A percentile compares a stretch with the other conserved stretches of the same genome.
These are phyloP conservation scores for Xylogone sp. DNA, from an alignment of 2,329 filamentous ascomycete genomes.

Conservation along the genomic window DNA sequence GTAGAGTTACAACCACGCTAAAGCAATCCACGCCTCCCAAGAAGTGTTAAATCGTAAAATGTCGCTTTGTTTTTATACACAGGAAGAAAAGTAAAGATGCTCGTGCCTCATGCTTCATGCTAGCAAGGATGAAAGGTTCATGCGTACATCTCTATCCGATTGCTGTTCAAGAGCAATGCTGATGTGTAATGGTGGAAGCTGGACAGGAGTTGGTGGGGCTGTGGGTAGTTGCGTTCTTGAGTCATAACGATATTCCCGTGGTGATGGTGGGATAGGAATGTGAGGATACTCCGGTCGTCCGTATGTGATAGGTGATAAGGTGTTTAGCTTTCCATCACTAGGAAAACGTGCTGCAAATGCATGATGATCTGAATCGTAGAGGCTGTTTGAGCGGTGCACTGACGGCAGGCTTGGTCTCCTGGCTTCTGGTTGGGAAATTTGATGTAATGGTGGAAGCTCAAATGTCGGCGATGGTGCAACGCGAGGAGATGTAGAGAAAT, in stretches of 20 bases:
- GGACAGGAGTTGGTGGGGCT: constrained; percentile 25
- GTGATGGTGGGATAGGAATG: constrained; percentile 6
- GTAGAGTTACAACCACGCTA: neutral
- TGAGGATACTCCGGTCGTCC: constrained; percentile 9
- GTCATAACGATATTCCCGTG: constrained; percentile 17
- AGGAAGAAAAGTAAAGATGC: neutral
- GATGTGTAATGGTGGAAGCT: constrained; percentile 25
- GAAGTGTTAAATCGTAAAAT: neutral
- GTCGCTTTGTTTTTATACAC: neutral
- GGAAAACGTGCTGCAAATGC: constrained; percentile 17
- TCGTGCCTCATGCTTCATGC: constrained; percentile 15
- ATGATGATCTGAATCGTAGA: no score
- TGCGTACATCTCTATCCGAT: constrained; percentile 24
- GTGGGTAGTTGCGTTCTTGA: constrained; percentile 17
- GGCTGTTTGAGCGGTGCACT: constrained; percentile 18
- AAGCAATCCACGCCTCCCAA: neutral
- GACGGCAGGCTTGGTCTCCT: constrained; percentile 26
- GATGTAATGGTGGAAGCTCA: constrained; percentile 25
- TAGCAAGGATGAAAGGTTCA: constrained; percentile 27
- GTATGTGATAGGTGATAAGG: constrained; percentile 11
- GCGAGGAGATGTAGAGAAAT: constrained; percentile 55
- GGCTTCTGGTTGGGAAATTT: constrained; percentile 10
- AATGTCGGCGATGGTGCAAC: constrained; percentile 24
- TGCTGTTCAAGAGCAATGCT: constrained; percentile 7
- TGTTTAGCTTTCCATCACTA: constrained; percentile 13